phyloP scores from a whole-genome alignment of 179 eudicot species.

The Pouteria campechiana region DNA sequence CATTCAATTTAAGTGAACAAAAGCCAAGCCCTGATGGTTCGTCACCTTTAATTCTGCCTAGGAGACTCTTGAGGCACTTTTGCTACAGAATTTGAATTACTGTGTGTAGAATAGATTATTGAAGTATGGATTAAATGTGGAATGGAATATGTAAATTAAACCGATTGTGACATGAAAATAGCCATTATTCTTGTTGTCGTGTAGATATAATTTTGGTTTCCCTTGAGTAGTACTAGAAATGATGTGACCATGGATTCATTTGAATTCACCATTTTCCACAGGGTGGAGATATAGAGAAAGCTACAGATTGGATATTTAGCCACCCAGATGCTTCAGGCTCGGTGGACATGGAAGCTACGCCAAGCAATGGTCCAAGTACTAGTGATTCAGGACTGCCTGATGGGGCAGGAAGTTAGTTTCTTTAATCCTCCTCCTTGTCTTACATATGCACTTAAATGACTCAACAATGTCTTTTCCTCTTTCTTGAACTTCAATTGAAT shows the following conservation, averaged over 20 bases:
- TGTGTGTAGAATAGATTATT: too few species aligned
- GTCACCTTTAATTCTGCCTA: too few species aligned
- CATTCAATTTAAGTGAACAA: too few species aligned
- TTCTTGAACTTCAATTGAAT: not conserved
- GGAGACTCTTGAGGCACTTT: too few species aligned
- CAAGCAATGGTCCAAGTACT: conserved; percentile 27
- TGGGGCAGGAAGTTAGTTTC: conserved; percentile 86
- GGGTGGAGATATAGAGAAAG: conserved; percentile 94
- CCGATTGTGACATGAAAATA: too few species aligned
- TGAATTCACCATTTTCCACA: conserved; percentile 11
- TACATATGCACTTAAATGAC: too few species aligned
- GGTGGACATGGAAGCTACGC: conserved; percentile 52
- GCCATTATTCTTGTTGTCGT: not conserved
- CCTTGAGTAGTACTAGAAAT: not conserved
- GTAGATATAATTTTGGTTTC: not conserved
- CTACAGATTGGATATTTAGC: conserved; percentile 96
- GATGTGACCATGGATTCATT: not conserved
- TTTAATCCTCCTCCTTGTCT: not conserved
- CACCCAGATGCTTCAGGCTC: conserved; percentile 33
- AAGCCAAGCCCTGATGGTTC: too few species aligned
- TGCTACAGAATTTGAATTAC: too few species aligned
- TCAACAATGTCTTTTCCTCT: not conserved
- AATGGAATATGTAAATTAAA: too few species aligned
- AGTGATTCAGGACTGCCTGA: conserved; percentile 57
- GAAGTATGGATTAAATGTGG: too few species aligned